Conservation (phyloP, 2,329 filamentous ascomycete species). For the Paracamarosporium sp. region DNA sequence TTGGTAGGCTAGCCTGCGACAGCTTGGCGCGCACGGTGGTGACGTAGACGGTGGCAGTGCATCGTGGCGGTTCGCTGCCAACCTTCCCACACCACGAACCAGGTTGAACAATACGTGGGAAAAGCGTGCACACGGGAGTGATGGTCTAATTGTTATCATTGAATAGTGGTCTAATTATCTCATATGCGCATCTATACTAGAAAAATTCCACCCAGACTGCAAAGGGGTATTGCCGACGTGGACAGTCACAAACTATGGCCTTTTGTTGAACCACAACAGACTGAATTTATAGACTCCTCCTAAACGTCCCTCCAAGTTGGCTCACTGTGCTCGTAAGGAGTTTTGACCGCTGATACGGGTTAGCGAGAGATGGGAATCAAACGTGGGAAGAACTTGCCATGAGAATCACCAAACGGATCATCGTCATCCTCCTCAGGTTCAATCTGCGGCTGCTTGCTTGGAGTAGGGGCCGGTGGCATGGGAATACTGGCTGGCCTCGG, state of each 20-base stretch:
- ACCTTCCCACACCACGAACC: too few species aligned
- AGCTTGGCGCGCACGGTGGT: slow-evolving; percentile 28
- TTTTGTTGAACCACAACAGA: neutral
- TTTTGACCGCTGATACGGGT: slow-evolving; percentile 57
- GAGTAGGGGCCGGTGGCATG: slow-evolving; percentile 40
- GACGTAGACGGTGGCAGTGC: slow-evolving; percentile 30
- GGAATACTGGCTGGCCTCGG: slow-evolving; percentile 54
- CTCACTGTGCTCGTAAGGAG: slow-evolving; percentile 50
- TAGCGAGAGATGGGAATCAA: slow-evolving; percentile 9
- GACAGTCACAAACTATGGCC: neutral
- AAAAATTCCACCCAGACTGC: neutral
- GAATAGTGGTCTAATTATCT: slow-evolving; percentile 1
- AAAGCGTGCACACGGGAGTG: neutral
- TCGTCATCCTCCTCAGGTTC: slow-evolving; percentile 70
- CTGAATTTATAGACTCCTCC: slow-evolving; percentile 1
- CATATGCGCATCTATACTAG: neutral
- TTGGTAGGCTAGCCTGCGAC: slow-evolving; percentile 17
- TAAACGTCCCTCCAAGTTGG: slow-evolving; percentile 50
- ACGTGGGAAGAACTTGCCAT: slow-evolving; percentile 53
- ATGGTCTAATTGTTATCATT: slow-evolving; percentile 10
- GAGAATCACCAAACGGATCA: slow-evolving; percentile 85
- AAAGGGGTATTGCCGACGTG: slow-evolving; percentile 8
- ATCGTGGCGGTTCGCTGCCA: neutral
- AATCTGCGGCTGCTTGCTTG: slow-evolving; percentile 56
- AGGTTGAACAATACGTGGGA: neutral